A percentile compares a stretch with the other conserved stretches of the same genome.
Conservation (phyloP, 2,329 filamentous ascomycete species). For the Tolypocladium sp. region DNA sequence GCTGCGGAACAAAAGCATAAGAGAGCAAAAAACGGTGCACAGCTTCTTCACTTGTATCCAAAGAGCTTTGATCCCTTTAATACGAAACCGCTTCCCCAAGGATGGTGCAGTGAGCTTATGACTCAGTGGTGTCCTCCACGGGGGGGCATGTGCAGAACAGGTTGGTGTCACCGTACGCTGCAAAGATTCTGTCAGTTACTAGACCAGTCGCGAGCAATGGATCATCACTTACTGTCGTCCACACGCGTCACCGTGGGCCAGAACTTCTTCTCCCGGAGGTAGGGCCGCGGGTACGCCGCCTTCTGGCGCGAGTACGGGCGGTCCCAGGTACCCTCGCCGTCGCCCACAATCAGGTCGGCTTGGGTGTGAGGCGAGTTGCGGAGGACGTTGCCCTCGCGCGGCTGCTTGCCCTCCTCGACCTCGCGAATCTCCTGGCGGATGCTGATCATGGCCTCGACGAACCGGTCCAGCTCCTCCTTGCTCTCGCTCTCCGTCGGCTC, state of each 20-base stretch:
- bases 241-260: slow-evolving; percentile 84
- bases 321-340: slow-evolving; percentile 56
- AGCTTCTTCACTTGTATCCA: neutral
- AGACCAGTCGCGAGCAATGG: neutral
- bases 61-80: neutral
- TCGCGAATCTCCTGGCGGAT: slow-evolving; percentile 80
- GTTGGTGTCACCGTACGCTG: slow-evolving; percentile 84
- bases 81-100: neutral
- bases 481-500: slow-evolving; percentile 93
- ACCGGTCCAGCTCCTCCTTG: slow-evolving; percentile 86
- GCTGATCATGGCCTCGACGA: slow-evolving; percentile 79
- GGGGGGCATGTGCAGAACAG: slow-evolving; percentile 92
- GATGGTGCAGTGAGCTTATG: neutral
- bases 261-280: slow-evolving; percentile 91
- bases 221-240: slow-evolving; percentile 63
- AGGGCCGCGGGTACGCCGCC: slow-evolving; percentile 79
- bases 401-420: slow-evolving; percentile 69
- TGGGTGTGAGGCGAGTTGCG: slow-evolving; percentile 85
- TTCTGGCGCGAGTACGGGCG: slow-evolving; percentile 72
- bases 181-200: neutral
- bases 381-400: slow-evolving; percentile 70
- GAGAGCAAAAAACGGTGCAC: neutral
- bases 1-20: neutral
- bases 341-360: slow-evolving; percentile 62
- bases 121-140: slow-evolving; percentile 51